Percentiles rank a stretch among this genome's conserved stretches.
Evolutionary conservation across 805 yeast species (phyloP).

Genomic region (Nakazawaea wickerhamii): DNA sequence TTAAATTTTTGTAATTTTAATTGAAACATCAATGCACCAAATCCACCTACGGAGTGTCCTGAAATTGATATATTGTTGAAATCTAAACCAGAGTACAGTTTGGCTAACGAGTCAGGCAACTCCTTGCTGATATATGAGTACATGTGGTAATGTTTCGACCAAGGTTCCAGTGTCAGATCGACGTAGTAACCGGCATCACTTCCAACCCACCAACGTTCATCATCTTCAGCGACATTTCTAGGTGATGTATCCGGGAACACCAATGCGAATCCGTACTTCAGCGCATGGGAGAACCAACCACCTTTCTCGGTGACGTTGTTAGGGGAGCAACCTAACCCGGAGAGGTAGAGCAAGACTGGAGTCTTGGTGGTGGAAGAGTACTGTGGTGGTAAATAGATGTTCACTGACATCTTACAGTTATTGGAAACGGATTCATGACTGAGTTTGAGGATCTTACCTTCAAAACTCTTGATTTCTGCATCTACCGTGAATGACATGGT

Average conservation of each 20-base stretch:
- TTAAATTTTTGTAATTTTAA: constrained; percentile 62
- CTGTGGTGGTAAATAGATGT: constrained; percentile 70
- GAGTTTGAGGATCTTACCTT: constrained; percentile 72
- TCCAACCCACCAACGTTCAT: constrained; percentile 80
- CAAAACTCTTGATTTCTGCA: constrained; percentile 55
- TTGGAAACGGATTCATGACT: constrained; percentile 66
- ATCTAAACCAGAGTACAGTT: constrained; percentile 46
- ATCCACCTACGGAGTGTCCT: constrained; percentile 99
- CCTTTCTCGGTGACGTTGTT: constrained; percentile 94
- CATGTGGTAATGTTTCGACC: constrained; percentile 75
- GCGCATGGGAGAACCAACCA: constrained; percentile 74
- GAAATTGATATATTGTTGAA: constrained; percentile 64
- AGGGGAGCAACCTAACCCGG: constrained; percentile 93
- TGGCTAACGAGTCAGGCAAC: constrained; percentile 48
- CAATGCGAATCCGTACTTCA: constrained; percentile 76
- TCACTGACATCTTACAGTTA: constrained; percentile 73
- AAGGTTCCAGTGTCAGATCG: constrained; percentile 73
- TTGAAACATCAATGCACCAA: constrained; percentile 72
- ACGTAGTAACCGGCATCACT: constrained; percentile 94
- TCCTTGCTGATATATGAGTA: constrained; percentile 76
- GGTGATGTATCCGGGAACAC: constrained; percentile 98
- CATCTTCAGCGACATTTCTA: constrained; percentile 66
- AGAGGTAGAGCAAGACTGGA: constrained; percentile 75
- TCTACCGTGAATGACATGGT: constrained; percentile 46
- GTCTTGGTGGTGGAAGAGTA: constrained; percentile 33